A percentile compares a stretch with the other conserved stretches of the same genome.
Evolutionary conservation across 306 rosid genomes (phyloP).

Genomic region (Cyclanthera cordifolia): DNA sequence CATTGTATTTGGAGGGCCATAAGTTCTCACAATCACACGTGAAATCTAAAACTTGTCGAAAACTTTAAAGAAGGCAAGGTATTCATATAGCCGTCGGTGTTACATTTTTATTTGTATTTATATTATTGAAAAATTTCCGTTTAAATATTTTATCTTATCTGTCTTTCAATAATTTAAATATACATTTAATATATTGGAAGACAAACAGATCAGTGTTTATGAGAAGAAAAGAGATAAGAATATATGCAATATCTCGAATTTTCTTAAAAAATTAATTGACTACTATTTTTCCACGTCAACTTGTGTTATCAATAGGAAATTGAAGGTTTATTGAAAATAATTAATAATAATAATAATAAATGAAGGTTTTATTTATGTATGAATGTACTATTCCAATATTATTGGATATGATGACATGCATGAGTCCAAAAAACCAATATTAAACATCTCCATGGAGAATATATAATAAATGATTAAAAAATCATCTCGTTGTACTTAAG

Average conservation of each 20-base stretch:
- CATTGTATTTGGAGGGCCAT: constrained; percentile 8
- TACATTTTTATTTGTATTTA: too few species aligned
- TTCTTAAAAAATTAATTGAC: neutral
- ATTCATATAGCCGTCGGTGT: constrained; percentile 13
- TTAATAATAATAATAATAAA: too few species aligned
- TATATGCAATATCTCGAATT: too few species aligned
- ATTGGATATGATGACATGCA: neutral
- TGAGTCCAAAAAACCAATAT: neutral
- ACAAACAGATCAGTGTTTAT: too few species aligned
- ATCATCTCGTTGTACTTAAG: too few species aligned
- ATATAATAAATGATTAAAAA: neutral
- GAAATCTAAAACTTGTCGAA: constrained; percentile 10
- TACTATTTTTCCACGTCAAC: neutral
- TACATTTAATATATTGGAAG: too few species aligned
- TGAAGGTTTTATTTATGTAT: too few species aligned
- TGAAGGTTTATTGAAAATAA: too few species aligned
- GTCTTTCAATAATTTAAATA: neutral
- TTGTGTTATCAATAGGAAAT: too few species aligned
- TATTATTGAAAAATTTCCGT: too few species aligned
- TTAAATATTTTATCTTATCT: neutral
- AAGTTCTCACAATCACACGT: neutral
- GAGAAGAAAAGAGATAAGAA: too few species aligned
- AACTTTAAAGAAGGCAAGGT: neutral
- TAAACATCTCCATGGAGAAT: neutral
- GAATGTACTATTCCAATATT: neutral